Base-by-base conservation (phyloP, 2,329 filamentous ascomycete genomes). In the Chaetomiaceae sp. region DNA sequence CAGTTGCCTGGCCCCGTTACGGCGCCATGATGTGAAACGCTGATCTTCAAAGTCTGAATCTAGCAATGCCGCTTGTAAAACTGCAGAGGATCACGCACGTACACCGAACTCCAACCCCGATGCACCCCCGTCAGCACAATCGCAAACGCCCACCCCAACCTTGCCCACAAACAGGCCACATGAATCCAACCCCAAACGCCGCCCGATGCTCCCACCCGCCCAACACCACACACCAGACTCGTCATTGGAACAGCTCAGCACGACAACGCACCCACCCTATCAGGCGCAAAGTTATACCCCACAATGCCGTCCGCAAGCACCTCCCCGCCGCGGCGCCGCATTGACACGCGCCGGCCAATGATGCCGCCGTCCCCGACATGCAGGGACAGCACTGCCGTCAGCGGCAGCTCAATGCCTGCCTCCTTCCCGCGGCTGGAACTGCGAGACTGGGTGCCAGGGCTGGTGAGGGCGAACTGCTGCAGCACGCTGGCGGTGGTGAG, bases 321-420 rank as follows among this genome's bases (percentile, higher is more conserved):
- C 32, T 49, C 37, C 22, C 22, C 22, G 22, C 22, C 22, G 4
- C 34, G 38, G 0, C 39, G 35, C 19, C 38, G 42, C 54, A 60
- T 53, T 19, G 56, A 55, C n/a, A 59, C 57, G 17, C 58, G 43
- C 14, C 58, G 47, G 4, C 58, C 58, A 26, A 60, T 59, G 50
- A 60, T 60, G 11, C 58, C 58, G 18, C 51, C 49, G 2, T 45
- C 24, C 1, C 58, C 57, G 18, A 60, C 54, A 8, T 49, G 41
- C 8, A 60, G 37, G 9, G 48, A 48, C 3, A 60, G 30, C 8
- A 51, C 48, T 15, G 46, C 37, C 1, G 44, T 35, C 14, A 60
- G 42, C 3, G 45, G 34, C 34, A 54, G 48, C 12, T 54, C 51
- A 6, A 51, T 36, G 6, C 15, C 41, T 8, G 47, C 26, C 4